Percentiles rank a stretch among this genome's conserved stretches.
Evolutionary conservation across 176 grass and related monocot species (phyloP).

Genomic region (Cenchrus fungigraminus): DNA sequence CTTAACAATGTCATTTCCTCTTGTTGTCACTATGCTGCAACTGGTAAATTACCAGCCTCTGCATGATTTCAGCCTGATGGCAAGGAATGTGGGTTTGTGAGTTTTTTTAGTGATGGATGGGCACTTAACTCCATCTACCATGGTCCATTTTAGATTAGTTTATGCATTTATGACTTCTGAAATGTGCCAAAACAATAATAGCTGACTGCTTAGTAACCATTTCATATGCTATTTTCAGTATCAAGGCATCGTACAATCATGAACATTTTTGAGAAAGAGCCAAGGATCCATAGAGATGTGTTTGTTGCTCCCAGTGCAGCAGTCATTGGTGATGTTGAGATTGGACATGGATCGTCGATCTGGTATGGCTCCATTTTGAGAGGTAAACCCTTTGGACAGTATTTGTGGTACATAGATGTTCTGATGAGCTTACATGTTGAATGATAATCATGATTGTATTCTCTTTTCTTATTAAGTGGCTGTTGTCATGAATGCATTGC

Average conservation of each 20-base stretch:
- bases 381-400: slow-evolving; percentile 59
- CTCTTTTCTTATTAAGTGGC: background rate
- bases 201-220: background rate
- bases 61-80: background rate
- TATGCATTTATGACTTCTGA: background rate
- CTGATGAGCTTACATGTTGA: no score
- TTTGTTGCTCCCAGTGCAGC: slow-evolving; percentile 93
- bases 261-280: slow-evolving; percentile 83
- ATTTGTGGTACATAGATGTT: background rate
- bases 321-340: slow-evolving; percentile 91
- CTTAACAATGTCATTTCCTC: slow-evolving; percentile 9
- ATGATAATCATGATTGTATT: background rate
- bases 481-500: background rate
- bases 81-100: background rate
- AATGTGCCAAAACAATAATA: background rate
- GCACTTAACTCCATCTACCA: background rate
- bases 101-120: background rate
- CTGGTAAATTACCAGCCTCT: background rate
- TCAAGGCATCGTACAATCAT: slow-evolving; percentile 89
- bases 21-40: background rate
- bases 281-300: slow-evolving; percentile 78
- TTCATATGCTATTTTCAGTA: slow-evolving; percentile 53
- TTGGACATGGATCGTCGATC: slow-evolving; percentile 87
- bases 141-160: background rate
- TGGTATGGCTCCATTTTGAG: slow-evolving; percentile 96